Evolutionary conservation across 164 flowering plant genomes (phyloP).

Genomic region (Vitis cinerea): DNA sequence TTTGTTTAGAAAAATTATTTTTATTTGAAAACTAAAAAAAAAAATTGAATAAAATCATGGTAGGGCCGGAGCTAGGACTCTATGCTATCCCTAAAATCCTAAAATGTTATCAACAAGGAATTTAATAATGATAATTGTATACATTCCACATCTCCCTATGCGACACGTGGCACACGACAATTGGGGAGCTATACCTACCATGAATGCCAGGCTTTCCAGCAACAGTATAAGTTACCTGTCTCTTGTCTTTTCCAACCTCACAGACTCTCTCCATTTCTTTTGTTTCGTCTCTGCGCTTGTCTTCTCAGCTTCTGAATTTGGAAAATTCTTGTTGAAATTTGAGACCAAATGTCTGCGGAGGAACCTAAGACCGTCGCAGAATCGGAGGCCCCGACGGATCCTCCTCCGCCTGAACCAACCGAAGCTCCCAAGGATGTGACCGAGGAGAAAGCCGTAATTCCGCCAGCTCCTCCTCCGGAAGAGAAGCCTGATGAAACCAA

Average conservation of each 20-base stretch:
- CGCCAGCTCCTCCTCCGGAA: constrained; percentile 22
- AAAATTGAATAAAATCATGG: no score
- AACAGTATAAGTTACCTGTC: background rate
- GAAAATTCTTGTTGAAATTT: background rate
- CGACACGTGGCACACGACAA: no score
- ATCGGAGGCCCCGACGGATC: constrained; percentile 20
- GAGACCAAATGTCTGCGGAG: constrained; percentile 28
- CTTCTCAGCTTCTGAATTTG: constrained; percentile 1
- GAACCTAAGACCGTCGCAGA: constrained; percentile 37
- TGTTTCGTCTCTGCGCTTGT: background rate
- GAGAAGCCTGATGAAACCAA: constrained; percentile 43
- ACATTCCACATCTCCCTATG: no score
- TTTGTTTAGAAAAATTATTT: no score
- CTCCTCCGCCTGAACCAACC: constrained; percentile 19
- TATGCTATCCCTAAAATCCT: no score
- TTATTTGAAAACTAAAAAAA: no score
- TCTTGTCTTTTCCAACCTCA: background rate
- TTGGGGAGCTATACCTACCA: background rate
- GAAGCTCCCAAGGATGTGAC: constrained; percentile 29
- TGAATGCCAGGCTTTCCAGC: background rate
- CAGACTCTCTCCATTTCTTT: background rate
- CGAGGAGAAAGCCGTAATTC: constrained; percentile 42
- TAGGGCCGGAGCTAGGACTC: no score
- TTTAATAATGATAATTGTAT: no score
- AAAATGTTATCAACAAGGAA: no score